Evolutionary conservation across 768 basidiomycete genomes (phyloP).

Genomic region (Agaricus subrufescens): DNA sequence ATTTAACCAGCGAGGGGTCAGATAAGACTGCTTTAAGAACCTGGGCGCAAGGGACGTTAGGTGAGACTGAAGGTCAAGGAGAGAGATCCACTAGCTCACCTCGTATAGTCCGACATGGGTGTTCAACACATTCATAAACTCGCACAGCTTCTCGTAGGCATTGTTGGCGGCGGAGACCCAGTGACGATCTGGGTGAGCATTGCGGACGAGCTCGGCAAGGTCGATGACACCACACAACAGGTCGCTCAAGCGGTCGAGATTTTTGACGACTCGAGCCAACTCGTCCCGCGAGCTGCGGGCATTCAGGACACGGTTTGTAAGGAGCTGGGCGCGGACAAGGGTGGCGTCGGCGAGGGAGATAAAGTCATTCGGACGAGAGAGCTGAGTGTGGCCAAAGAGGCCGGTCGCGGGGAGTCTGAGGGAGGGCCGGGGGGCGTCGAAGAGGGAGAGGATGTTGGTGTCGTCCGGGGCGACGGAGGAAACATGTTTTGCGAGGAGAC

Average conservation of each 20-base stretch:
- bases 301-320: slow-evolving; percentile 80
- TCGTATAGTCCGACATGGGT: slow-evolving; percentile 88
- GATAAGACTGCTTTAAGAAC: slow-evolving; percentile 66
- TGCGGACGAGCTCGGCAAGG: slow-evolving; percentile 88
- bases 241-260: slow-evolving; percentile 94
- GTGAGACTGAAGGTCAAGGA: slow-evolving; percentile 11
- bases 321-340: slow-evolving; percentile 68
- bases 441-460: slow-evolving; percentile 58
- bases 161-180: slow-evolving; percentile 86
- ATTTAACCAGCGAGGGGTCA: slow-evolving; percentile 60
- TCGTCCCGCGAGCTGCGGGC: slow-evolving; percentile 71
- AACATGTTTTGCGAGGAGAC: slow-evolving; percentile 30
- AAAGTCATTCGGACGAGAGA: slow-evolving; percentile 68
- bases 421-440: slow-evolving; percentile 59
- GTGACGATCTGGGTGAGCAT: slow-evolving; percentile 81
- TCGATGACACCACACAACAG: slow-evolving; percentile 95
- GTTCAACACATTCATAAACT: slow-evolving; percentile 97
- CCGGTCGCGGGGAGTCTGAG: slow-evolving; percentile 53
- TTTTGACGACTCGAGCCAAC: slow-evolving; percentile 86
- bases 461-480: slow-evolving; percentile 66
- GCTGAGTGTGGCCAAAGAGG: slow-evolving; percentile 75
- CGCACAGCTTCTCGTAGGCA: slow-evolving; percentile 88
- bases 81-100: slow-evolving; percentile 41
- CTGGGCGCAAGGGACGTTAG: slow-evolving; percentile 29
- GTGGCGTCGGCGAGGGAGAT: slow-evolving; percentile 74